Evolutionary conservation across 2,329 filamentous ascomycete species (phyloP), one percentile per base, ranked within the genome.

Genomic region (Didymella glomerata): DNA sequence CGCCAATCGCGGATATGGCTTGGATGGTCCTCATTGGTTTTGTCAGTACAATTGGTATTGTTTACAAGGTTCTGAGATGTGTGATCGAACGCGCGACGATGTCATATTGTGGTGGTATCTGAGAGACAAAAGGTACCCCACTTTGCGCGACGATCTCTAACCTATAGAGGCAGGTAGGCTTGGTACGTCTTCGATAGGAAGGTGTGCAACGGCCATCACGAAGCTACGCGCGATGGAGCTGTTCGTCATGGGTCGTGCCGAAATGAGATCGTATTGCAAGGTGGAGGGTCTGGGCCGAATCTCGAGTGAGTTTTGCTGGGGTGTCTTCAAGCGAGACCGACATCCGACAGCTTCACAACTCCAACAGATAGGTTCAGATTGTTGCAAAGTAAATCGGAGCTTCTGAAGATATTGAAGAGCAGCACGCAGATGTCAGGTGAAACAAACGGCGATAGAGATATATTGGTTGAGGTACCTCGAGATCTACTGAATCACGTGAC

Each of bases 141-240:
- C 48, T 42, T 48, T 51, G 48, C 41, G 18, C 25, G 42, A 28
- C 41, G 34, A 57, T 57, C 41, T 34, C 48, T 57, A 57, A 18
- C 54, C 54, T 18, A 32, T 47, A 41, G 6, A 51, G 54, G 54
- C 54, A 57, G 54, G 54, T 47, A 41, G 54, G 20, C 48, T 51
- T 42, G 16, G 7, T 5, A 4, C 4, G 2, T 2, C 20, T 27
- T 34, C 14, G 27, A 34, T 40, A 51, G 41, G 54, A 51, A 57
- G 48, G 41, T 40, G 41, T 22, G n/a, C 22, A 49, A 28, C 28
- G 22, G 28, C 24, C 11, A 49, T 49, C 30, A 6, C 40, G 38
- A 36, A n/a, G 4, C 24, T 13, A 27, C 45, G 20, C 42, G 16
- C 30, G 5, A 53, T 20, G 27, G 44, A 27, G 22, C 24, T 16